A percentile compares a stretch with the other conserved stretches of the same genome.
These are phyloP conservation scores for Hortiboletus campestris DNA, from an alignment of 768 basidiomycete species.

Conservation along the genomic window DNA sequence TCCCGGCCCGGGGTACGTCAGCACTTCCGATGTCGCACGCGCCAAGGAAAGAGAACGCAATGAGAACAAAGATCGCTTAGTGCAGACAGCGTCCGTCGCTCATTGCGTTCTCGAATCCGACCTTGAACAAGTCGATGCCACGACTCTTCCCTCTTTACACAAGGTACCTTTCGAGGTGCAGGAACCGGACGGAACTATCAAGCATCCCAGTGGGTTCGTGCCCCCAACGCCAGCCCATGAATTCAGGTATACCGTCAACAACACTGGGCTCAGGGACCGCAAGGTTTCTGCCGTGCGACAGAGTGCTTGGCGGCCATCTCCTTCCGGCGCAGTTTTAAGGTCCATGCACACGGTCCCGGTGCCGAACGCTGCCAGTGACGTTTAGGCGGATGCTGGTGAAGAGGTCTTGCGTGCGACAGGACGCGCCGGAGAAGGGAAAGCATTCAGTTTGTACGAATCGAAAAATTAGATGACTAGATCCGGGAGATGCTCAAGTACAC, in stretches of 20 bases:
- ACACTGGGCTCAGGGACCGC: conserved; percentile 16
- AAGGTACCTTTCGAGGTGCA: conserved; percentile 45
- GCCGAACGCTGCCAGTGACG: conserved; percentile 6
- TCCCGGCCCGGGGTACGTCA: conserved; percentile 29
- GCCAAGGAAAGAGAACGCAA: conserved; percentile 27
- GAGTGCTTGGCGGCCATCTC: conserved; percentile 10
- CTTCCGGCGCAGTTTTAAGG: conserved; percentile 15
- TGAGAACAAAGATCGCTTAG: conserved; percentile 14
- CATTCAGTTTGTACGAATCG: conserved; percentile 28
- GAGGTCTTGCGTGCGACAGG: not conserved
- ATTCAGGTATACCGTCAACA: conserved; percentile 26
- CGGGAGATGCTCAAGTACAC: not conserved
- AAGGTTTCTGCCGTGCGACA: conserved; percentile 14
- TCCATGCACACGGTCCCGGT: conserved; percentile 20
- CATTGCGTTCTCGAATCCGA: conserved; percentile 32
- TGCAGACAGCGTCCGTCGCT: conserved; percentile 34
- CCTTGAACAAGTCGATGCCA: conserved; percentile 25
- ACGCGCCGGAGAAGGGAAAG: not conserved
- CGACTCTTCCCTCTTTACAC: conserved; percentile 24
- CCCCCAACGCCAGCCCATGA: conserved; percentile 42
- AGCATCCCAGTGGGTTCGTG: conserved; percentile 43
- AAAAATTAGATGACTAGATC: conserved; percentile 23
- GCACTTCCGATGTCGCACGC: conserved; percentile 24
- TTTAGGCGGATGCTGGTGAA: conserved; percentile 14
- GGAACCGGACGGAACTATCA: conserved; percentile 37